A percentile compares a stretch with the other conserved stretches of the same genome.
These are phyloP conservation scores for Plasmodiophora brassicae DNA, from an alignment of 208 protist species.

Conservation along the genomic window DNA sequence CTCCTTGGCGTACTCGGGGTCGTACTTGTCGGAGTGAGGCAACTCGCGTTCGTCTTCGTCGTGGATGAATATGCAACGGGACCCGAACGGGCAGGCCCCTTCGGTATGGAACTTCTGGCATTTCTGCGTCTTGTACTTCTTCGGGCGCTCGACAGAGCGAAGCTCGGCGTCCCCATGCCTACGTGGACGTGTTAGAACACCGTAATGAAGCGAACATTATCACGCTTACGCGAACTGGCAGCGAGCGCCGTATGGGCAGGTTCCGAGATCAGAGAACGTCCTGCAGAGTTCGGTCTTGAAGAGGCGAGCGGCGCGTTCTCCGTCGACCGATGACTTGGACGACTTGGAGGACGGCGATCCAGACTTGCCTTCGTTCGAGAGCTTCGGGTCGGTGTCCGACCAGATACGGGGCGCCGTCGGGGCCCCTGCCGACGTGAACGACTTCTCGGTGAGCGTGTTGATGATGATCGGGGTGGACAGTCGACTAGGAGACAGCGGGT, in stretches of 20 bases:
- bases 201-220: not conserved
- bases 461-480: not conserved
- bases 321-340: not conserved
- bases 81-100: not conserved
- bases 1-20: not conserved
- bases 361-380: not conserved
- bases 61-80: slow-evolving; percentile 10
- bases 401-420: too few species aligned
- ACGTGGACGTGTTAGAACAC: not conserved
- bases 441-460: not conserved
- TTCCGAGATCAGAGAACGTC: not conserved
- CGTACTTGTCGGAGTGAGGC: not conserved
- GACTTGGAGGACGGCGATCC: not conserved
- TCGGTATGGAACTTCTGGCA: slow-evolving; percentile 17
- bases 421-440: too few species aligned
- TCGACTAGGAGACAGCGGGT: not conserved
- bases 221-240: not conserved
- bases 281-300: slow-evolving; percentile 28
- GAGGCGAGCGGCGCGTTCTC: not conserved
- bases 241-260: not conserved
- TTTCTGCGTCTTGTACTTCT: slow-evolving; percentile 20
- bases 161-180: slow-evolving; percentile 23
- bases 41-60: slow-evolving; percentile 20
- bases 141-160: not conserved
- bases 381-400: too few species aligned